Evolutionary conservation across 495 filamentous ascomycete genomes (phyloP).

Genomic region (Lepidopterella palustris): DNA sequence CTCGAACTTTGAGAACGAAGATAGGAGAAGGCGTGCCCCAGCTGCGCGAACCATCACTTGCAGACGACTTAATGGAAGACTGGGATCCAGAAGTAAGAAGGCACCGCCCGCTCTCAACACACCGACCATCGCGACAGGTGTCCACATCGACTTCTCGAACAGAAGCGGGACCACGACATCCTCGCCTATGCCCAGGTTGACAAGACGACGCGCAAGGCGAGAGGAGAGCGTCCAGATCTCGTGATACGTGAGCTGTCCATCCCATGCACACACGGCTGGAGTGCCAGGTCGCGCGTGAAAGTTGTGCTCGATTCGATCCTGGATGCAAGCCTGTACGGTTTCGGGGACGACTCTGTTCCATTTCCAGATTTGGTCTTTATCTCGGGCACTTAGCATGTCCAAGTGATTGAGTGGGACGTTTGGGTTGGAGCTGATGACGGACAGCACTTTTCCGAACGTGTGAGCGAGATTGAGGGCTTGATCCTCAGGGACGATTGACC

Average conservation of each 20-base stretch:
- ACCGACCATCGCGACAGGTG: constrained; percentile 45
- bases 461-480: too few species aligned
- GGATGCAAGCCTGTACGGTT: constrained; percentile 44
- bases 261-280: constrained; percentile 30
- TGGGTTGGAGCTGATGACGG: too few species aligned
- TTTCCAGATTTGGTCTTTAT: constrained; percentile 6
- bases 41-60: constrained; percentile 40
- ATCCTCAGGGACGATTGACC: too few species aligned
- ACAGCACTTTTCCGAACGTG: too few species aligned
- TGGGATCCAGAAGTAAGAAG: constrained; percentile 54
- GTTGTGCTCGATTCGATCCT: constrained; percentile 47
- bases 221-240: constrained; percentile 34
- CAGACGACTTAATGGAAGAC: constrained; percentile 47
- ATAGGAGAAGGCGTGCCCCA: constrained; percentile 37
- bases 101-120: constrained; percentile 49
- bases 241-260: constrained; percentile 34
- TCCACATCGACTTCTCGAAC: constrained; percentile 52
- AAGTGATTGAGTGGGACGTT: constrained; percentile 15
- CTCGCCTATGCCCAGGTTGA: constrained; percentile 32
- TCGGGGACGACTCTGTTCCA: constrained; percentile 17
- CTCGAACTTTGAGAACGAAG: constrained; percentile 41
- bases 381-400: constrained; percentile 21
- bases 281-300: constrained; percentile 8
- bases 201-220: constrained; percentile 34
- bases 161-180: constrained; percentile 47